Percentiles rank a stretch among this genome's conserved stretches.
These are phyloP conservation scores for Diplodia mutila DNA, from an alignment of 2,329 filamentous ascomycete genomes.

Conservation along the genomic window DNA sequence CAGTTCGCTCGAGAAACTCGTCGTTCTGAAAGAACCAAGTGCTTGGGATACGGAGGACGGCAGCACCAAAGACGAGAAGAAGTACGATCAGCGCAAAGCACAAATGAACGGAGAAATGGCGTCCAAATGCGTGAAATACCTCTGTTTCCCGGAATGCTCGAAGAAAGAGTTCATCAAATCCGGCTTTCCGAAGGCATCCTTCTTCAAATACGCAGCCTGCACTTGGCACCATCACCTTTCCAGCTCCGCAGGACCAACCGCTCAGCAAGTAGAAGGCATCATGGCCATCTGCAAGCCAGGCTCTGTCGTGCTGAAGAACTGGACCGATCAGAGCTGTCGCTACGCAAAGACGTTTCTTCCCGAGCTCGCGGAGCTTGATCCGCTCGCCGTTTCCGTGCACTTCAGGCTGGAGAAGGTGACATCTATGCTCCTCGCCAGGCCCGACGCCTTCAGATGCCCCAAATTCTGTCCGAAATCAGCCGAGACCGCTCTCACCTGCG, in stretches of 20 bases:
- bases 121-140: not conserved
- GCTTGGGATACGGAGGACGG: not conserved
- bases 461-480: not conserved
- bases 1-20: not conserved
- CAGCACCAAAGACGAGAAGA: not conserved
- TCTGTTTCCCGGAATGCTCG: not conserved
- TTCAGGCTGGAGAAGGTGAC: not conserved
- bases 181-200: not conserved
- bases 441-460: not conserved
- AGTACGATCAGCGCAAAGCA: not conserved
- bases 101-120: not conserved
- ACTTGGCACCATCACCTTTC: not conserved
- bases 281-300: not conserved
- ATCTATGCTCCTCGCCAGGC: not conserved
- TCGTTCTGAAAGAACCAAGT: not conserved
- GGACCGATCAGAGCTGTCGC: not conserved
- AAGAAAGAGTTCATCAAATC: not conserved
- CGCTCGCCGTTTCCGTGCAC: not conserved
- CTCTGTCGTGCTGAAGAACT: not conserved
- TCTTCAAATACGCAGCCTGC: not conserved
- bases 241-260: not conserved
- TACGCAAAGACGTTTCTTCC: not conserved
- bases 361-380: not conserved
- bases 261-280: not conserved
- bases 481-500: not conserved